Conservation (phyloP, 495 filamentous ascomycete genomes). For the Polyplosphaeria fusca region DNA sequence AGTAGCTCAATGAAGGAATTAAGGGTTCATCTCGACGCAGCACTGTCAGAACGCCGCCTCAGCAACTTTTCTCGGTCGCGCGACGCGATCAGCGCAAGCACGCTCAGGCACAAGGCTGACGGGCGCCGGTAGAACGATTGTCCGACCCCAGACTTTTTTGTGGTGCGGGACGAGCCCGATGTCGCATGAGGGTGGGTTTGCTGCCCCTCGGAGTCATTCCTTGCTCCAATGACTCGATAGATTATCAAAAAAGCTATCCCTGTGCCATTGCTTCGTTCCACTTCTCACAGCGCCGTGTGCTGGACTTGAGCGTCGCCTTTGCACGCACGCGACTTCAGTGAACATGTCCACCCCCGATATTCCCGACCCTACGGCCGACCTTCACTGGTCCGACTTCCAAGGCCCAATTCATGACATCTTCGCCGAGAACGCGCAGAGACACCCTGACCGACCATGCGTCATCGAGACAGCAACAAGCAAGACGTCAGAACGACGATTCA, state of each 20-base stretch:
- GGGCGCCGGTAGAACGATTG: conserved; percentile 2
- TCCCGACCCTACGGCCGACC: conserved; percentile 31
- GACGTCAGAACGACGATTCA: conserved; percentile 65
- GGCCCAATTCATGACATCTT: conserved; percentile 84
- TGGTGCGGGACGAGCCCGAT: conserved; percentile 4
- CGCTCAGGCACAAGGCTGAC: neutral
- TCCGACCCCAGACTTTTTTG: conserved; percentile 15
- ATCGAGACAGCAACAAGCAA: conserved; percentile 70
- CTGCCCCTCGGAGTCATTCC: too few species aligned
- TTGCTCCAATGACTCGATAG: too few species aligned
- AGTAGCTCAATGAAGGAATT: too few species aligned
- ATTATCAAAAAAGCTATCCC: too few species aligned
- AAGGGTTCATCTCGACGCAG: too few species aligned
- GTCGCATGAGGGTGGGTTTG: conserved; percentile 21
- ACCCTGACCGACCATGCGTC: conserved; percentile 78
- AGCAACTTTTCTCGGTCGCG: too few species aligned
- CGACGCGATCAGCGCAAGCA: too few species aligned
- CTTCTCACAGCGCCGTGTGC: too few species aligned
- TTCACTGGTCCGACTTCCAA: conserved; percentile 74
- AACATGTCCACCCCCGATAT: conserved; percentile 4
- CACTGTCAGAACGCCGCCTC: too few species aligned
- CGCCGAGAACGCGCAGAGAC: conserved; percentile 62
- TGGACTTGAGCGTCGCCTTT: too few species aligned
- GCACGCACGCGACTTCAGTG: too few species aligned
- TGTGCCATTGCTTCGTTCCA: too few species aligned